Conservation (phyloP, 164 flowering plant species). For the Vitis amurensis region DNA sequence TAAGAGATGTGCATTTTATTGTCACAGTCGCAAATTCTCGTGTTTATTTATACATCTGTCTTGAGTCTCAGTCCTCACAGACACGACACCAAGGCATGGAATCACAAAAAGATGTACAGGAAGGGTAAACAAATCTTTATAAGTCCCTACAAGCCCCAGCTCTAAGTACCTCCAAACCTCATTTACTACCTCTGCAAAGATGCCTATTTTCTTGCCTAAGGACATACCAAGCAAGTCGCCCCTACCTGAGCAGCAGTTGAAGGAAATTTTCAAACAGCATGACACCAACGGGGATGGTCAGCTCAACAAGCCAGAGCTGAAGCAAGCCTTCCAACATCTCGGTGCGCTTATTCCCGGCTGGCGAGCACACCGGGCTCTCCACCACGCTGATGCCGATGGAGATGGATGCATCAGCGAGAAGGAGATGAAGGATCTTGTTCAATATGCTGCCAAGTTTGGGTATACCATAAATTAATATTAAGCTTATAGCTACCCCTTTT, state of each 20-base stretch:
- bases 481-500: neutral
- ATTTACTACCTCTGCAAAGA: neutral
- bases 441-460: constrained; percentile 2
- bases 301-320: constrained; percentile 22
- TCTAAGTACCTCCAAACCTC: neutral
- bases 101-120: no score
- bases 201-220: neutral
- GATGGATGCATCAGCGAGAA: constrained; percentile 6
- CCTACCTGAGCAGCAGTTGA: constrained; percentile 14
- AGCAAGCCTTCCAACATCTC: constrained; percentile 15
- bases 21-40: no score
- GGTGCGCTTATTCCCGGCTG: constrained; percentile 7
- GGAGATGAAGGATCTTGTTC: neutral
- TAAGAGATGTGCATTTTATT: no score
- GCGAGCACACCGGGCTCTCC: constrained; percentile 7
- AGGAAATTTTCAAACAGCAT: constrained; percentile 6
- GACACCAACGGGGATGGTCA: constrained; percentile 23
- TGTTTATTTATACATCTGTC: no score
- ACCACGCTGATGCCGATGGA: constrained; percentile 11
- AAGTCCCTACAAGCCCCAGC: no score
- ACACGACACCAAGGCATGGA: no score
- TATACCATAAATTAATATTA: neutral
- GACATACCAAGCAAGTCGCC: constrained; percentile 8
- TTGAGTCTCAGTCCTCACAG: no score
- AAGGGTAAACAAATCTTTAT: no score